Percentiles rank a stretch among this genome's conserved stretches.
Evolutionary conservation across 495 filamentous ascomycete species (phyloP).

Genomic region (Podospora didyma): DNA sequence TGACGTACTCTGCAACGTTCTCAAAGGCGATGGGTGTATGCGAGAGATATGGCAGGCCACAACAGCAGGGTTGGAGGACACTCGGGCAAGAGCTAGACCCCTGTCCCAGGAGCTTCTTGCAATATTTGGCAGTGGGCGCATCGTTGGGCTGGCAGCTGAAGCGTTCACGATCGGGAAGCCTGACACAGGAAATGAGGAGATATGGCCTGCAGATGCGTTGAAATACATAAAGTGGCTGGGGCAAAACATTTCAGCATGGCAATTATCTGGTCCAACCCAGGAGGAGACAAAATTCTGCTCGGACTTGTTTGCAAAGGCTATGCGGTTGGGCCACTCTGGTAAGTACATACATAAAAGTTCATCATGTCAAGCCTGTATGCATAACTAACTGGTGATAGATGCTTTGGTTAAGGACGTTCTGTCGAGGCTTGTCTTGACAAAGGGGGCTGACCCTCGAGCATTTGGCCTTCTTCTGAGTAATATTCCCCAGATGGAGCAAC

Average conservation of each 20-base stretch:
- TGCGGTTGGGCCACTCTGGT: conserved; percentile 76
- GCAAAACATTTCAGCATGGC: conserved; percentile 54
- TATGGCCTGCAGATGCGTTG: conserved; percentile 65
- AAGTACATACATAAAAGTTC: conserved; percentile 13
- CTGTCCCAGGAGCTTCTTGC: conserved; percentile 31
- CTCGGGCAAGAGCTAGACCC: conserved; percentile 22
- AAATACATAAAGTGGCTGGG: conserved; percentile 74
- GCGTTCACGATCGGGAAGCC: conserved; percentile 49
- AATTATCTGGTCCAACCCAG: conserved; percentile 28
- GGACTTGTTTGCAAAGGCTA: conserved; percentile 58
- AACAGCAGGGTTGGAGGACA: conserved; percentile 2
- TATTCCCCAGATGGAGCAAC: conserved; percentile 55
- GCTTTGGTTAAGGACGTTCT: conserved; percentile 50
- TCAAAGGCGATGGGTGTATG: conserved; percentile 54
- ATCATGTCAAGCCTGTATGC: background rate
- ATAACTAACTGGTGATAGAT: conserved; percentile 40
- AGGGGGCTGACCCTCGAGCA: conserved; percentile 19
- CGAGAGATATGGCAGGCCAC: conserved; percentile 46
- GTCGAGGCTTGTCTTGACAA: conserved; percentile 39
- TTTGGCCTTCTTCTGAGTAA: conserved; percentile 43
- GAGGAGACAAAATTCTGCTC: conserved; percentile 52
- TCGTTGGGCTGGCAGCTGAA: conserved; percentile 71
- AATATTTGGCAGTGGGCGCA: conserved; percentile 64
- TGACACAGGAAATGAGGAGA: conserved; percentile 11
- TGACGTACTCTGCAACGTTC: conserved; percentile 46